These are phyloP conservation scores for Erucastrum elatum DNA, from an alignment of 345 rosid species.

Conservation along the genomic window DNA sequence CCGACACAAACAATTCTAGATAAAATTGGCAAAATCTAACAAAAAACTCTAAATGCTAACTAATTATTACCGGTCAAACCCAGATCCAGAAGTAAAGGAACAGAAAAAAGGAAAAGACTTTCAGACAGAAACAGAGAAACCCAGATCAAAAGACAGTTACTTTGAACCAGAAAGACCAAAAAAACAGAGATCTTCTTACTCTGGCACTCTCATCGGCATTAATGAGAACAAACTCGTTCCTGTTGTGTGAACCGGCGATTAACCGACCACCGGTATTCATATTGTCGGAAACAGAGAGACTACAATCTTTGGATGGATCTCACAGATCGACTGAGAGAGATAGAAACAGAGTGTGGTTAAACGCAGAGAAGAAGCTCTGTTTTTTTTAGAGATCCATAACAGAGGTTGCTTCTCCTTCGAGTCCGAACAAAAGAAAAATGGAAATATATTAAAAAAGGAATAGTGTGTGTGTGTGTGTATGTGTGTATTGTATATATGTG, in stretches of 20 bases:
- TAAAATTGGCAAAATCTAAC: background rate
- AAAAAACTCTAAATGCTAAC: constrained; percentile 25
- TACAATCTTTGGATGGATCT: constrained; percentile 14
- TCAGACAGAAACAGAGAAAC: constrained; percentile 25
- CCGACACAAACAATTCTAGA: constrained; percentile 29
- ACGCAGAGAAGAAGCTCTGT: constrained; percentile 7
- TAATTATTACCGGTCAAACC: constrained; percentile 3
- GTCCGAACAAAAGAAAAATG: constrained; percentile 11
- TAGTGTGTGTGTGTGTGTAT: constrained; percentile 19
- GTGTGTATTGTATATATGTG: background rate
- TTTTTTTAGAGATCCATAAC: constrained; percentile 44
- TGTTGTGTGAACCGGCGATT: constrained; percentile 96
- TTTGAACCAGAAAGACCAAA: background rate
- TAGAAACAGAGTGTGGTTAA: constrained; percentile 1
- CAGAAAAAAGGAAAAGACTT: constrained; percentile 18
- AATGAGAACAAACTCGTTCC: constrained; percentile 93
- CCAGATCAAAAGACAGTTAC: constrained; percentile 7
- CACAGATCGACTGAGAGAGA: constrained; percentile 25
- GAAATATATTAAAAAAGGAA: background rate
- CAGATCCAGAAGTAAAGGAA: constrained; percentile 44
- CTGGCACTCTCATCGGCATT: constrained; percentile 92
- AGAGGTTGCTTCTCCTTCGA: constrained; percentile 11
- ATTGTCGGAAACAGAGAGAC: constrained; percentile 26
- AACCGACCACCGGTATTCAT: constrained; percentile 96
- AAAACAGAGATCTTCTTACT: constrained; percentile 45